Evolutionary conservation across 176 grass and related monocot genomes (phyloP).

Genomic region (Hordeum vulgare): MorexV3_pseudomolecules_assembly NC_058521.1:90396960-90397459

Average conservation of each 20-base stretch:
- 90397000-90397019: neutral
- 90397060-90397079: neutral
- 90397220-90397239: constrained; percentile 5
- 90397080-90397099: no score
- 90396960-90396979: constrained; percentile 6
- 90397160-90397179: constrained; percentile 20
- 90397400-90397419: neutral
- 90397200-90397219: neutral
- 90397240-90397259: constrained; percentile 32
- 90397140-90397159: neutral
- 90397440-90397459: constrained; percentile 11
- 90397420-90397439: neutral
- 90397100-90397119: neutral
- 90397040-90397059: neutral
- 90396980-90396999: neutral
- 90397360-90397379: neutral
- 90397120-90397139: neutral
- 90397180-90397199: neutral
- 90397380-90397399: neutral
- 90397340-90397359: neutral
- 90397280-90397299: constrained; percentile 27
- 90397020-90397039: neutral
- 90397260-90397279: constrained; percentile 47
- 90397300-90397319: constrained; percentile 9
- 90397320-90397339: constrained; percentile 49